Conservation (phyloP, 306 rosid species). For the Quercus dentata region DNA sequence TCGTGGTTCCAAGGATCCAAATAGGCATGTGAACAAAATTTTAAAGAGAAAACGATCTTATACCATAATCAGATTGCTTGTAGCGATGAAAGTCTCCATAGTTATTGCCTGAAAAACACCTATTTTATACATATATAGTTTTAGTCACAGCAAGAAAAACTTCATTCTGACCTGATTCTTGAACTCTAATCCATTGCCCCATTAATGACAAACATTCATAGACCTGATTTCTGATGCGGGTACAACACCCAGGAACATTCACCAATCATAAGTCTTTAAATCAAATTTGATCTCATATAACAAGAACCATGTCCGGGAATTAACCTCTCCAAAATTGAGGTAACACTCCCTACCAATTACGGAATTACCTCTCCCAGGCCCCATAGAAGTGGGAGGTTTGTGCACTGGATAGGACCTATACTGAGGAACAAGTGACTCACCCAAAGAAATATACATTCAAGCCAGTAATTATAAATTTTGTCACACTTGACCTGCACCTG, state of each 20-base stretch:
- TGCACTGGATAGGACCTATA: slow-evolving; percentile 9
- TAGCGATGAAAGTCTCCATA: not conserved
- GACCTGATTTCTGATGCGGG: not conserved
- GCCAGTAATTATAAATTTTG: not conserved
- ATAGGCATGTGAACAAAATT: too few relatives aligned
- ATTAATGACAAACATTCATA: not conserved
- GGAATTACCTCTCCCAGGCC: too few relatives aligned
- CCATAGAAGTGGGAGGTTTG: too few relatives aligned
- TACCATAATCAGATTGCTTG: not conserved
- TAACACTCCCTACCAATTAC: too few relatives aligned
- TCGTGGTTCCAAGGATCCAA: too few relatives aligned
- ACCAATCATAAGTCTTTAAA: not conserved
- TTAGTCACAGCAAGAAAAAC: not conserved
- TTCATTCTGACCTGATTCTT: not conserved
- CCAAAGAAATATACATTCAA: not conserved
- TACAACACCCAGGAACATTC: too few relatives aligned
- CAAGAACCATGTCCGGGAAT: not conserved
- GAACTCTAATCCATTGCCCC: not conserved
- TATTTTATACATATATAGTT: not conserved
- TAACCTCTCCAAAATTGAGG: too few relatives aligned
- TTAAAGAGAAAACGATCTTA: too few relatives aligned
- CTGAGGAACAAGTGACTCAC: slow-evolving; percentile 5
- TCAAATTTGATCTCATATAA: not conserved
- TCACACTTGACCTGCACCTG: slow-evolving; percentile 7
- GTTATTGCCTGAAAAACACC: not conserved